Base-by-base conservation (phyloP, 2,329 filamentous ascomycete genomes). In the Leptodontidium sp. region DNA sequence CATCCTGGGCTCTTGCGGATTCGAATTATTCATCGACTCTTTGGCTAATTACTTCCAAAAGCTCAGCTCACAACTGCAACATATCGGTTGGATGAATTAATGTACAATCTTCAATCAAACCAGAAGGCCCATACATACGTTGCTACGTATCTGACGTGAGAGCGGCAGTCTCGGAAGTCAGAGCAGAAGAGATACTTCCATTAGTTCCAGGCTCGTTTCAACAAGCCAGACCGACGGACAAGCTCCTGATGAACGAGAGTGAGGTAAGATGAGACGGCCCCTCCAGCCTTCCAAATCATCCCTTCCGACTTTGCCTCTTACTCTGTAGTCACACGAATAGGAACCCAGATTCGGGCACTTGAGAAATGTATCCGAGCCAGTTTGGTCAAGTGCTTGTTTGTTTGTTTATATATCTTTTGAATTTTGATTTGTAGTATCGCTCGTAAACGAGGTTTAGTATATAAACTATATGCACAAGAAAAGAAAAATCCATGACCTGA, bases 391-490 rank as follows among this genome's bases (percentile, higher is more conserved):
- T 32, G 50, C 7, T 11, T 53, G 2, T 15, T 53, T n/a, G 45
- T n/a, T 49, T 21, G 6, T 53, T 17, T 4, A 9, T 17, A n/a
- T 55, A 32, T 32, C 3, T 32, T 32, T 32, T 32, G 29, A 32
- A 32, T 32, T 6, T 32, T 32, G 6, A 4, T 32, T 32, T 32
- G 3, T 32, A 32, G 29, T 32, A 32, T 32, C 6, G 3, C 29
- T 32, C 29, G 29, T 32, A 32, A 32, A 32, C 29, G 29, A 32
- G 29, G 29, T 32, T 32, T 32, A 32, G 29, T 43, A 4, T 35
- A 55, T 32, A 35, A 35, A 35, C 52, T 55, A 55, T 55, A 45
- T 58, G 12, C 35, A 58, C 21, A 58, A 58, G 55, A 59, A 29
- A 59, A 59, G 15, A 26, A 12, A 57, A 32, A 58, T 8, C 4